A percentile compares a stretch with the other conserved stretches of the same genome.
Evolutionary conservation across 208 protist species (phyloP).

Genomic region (Balamuthia mandrillaris): DNA sequence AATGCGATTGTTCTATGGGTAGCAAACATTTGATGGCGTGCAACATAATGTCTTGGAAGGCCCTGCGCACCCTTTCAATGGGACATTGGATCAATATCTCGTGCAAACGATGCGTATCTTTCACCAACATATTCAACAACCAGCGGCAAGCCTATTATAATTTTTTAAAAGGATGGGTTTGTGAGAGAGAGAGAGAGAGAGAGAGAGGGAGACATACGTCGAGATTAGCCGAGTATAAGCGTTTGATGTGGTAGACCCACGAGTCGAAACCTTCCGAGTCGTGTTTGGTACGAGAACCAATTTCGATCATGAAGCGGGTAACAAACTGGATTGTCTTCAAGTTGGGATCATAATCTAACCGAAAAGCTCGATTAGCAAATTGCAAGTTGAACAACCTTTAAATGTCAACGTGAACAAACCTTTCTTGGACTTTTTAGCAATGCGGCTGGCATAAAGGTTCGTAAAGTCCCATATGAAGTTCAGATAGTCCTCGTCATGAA

Average conservation of each 20-base stretch:
- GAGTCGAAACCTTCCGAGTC: not conserved
- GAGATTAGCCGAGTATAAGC: not conserved
- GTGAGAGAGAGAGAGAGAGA: too few species aligned
- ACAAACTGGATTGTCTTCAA: constrained; percentile 19
- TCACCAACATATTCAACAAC: constrained; percentile 9
- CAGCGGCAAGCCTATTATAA: constrained; percentile 31
- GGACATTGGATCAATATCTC: not conserved
- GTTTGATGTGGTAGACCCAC: constrained; percentile 19
- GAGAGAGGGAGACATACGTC: too few species aligned
- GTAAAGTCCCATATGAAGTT: constrained; percentile 38
- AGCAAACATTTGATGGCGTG: not conserved
- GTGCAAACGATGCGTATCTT: not conserved
- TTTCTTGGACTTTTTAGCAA: too few species aligned
- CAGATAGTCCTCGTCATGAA: constrained; percentile 26
- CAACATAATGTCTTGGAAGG: not conserved
- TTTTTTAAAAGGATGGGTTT: not conserved
- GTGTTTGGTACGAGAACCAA: not conserved
- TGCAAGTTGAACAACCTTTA: too few species aligned
- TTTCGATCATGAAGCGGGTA: constrained; percentile 38
- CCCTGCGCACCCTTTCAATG: constrained; percentile 6
- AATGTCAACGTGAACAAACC: too few species aligned
- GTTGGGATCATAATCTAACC: not conserved
- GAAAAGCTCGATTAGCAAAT: too few species aligned
- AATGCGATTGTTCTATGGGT: not conserved
- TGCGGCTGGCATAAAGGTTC: too few species aligned